Conservation (phyloP, 768 basidiomycete genomes). For the Dacryopinax spathularia region DNA sequence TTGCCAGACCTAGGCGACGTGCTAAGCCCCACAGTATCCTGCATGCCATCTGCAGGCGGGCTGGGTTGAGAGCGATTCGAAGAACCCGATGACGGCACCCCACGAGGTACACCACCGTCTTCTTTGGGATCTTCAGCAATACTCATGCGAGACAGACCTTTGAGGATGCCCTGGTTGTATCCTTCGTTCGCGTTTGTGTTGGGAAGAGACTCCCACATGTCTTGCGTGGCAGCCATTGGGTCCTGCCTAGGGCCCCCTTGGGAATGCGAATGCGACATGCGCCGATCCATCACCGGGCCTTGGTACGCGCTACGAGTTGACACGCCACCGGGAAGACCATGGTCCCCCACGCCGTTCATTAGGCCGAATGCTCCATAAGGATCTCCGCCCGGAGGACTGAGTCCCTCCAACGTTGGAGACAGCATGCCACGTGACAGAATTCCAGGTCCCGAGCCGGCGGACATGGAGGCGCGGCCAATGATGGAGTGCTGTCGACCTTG, state of each 20-base stretch:
- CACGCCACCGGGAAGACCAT: neutral
- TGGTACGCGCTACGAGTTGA: neutral
- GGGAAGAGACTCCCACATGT: constrained; percentile 1
- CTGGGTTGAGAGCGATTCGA: constrained; percentile 1
- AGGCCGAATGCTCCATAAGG: neutral
- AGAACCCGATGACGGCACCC: neutral
- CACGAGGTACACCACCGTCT: neutral
- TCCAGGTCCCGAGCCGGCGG: neutral
- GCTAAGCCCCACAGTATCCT: neutral
- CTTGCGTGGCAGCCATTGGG: neutral
- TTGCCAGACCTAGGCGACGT: neutral
- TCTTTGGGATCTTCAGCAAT: neutral
- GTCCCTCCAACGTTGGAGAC: neutral
- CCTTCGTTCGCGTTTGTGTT: neutral
- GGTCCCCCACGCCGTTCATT: neutral
- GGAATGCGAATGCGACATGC: neutral
- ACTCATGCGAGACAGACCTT: neutral
- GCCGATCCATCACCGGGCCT: neutral
- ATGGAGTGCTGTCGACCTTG: neutral
- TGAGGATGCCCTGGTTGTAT: neutral
- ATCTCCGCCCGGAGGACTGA: neutral
- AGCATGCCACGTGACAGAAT: neutral
- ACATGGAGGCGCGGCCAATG: neutral
- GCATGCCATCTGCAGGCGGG: neutral
- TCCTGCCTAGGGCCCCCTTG: neutral